Evolutionary conservation across 352 stramenopile genomes (phyloP).

Genomic region (Stramenopiles sp.): DNA sequence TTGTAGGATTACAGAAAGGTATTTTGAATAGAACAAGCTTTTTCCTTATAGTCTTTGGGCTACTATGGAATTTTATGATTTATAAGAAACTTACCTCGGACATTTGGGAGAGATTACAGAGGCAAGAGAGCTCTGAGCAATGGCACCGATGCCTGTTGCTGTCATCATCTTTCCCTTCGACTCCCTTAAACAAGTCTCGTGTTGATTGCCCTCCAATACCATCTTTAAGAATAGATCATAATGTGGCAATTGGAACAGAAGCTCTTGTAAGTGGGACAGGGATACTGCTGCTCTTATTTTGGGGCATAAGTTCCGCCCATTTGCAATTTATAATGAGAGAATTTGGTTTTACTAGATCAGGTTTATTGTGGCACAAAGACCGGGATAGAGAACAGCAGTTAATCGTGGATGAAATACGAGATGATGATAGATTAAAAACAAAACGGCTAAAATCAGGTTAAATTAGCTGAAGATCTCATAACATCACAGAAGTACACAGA

Average conservation of each 20-base stretch:
- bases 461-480: too few species aligned
- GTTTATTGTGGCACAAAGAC: not conserved
- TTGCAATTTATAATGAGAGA: not conserved
- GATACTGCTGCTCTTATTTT: not conserved
- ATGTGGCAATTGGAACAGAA: not conserved
- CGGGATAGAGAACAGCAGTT: not conserved
- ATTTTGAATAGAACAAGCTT: slow-evolving; percentile 7
- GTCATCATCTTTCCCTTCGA: not conserved
- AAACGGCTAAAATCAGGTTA: too few species aligned
- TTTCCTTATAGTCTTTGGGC: slow-evolving; percentile 6
- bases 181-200: not conserved
- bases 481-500: too few species aligned
- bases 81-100: slow-evolving; percentile 8
- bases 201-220: not conserved
- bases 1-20: not conserved
- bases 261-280: not conserved
- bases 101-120: not conserved
- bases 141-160: not conserved
- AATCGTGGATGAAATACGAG: slow-evolving; percentile 5
- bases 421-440: too few species aligned
- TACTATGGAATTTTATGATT: slow-evolving; percentile 8
- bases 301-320: not conserved
- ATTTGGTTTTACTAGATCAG: slow-evolving; percentile 1
- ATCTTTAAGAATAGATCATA: not conserved
- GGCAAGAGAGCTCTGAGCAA: not conserved